Base-by-base conservation (phyloP, 148 eudicot species). In the Camellia lanceoleosa region DNA sequence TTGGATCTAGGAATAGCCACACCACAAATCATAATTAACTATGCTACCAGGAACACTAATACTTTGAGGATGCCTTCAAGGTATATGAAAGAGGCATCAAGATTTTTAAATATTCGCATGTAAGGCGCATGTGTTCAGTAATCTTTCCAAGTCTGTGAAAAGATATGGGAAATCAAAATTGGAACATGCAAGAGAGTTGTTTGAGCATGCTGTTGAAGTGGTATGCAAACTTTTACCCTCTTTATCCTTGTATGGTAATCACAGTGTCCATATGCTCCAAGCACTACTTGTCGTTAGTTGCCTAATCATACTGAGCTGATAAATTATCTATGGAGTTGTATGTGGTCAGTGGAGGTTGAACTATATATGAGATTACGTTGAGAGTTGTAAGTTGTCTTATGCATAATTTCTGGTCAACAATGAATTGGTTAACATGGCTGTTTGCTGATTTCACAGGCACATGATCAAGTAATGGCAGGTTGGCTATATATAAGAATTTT, bases 81-180 rank as follows among this genome's bases (percentile, higher is more conserved):
- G 98, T 96, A 30, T 96, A 96, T 80, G 98, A 96, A 89, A 87
- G 98, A 85, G 99, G 99, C 16, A 94, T 92, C 74, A 94, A 93
- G 89, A 96, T 96, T 74, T 96, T 96, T 63, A 96, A 96, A 68
- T 94, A 94, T 73, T 98, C 99, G 9, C 99, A 96, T 78, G 99
- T 91, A 55, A 96, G 94, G 83, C 98, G 92, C 94, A 81, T 96
- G 99, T 98, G 91, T 90, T 74, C 38, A 90, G 97, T 42, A 94
- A 93, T 83, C 89, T 96, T 43, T 87, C 98, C 66, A 96, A 96
- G 89, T 94, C 94, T 87, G 98, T 96, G 64, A 89, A 89, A 82
- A 86, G 98, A 87, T 96, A 88, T 78, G 98, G 97, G 71, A 91
- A 82, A 76, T 83, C 90, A 42, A 96, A 96, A 82, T 79, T 96